Conservation (phyloP, 2,329 filamentous ascomycete species). For the Colletotrichum plurivorum region DNA sequence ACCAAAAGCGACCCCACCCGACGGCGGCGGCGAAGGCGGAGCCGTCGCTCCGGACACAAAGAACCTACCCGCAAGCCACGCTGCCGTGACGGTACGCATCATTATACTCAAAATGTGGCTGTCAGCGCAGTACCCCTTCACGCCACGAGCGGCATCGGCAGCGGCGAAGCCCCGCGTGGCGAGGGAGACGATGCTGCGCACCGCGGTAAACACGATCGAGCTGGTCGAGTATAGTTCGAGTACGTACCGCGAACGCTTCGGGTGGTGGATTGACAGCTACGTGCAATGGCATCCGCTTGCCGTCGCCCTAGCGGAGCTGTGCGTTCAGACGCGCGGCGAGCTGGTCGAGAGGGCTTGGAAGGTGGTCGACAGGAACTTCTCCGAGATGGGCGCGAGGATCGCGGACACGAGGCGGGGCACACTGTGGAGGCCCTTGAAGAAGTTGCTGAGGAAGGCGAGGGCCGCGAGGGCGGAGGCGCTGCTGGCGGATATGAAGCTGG, state of each 20-base stretch:
- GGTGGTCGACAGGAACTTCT: slow-evolving; percentile 61
- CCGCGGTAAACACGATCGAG: slow-evolving; percentile 63
- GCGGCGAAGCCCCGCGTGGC: slow-evolving; percentile 51
- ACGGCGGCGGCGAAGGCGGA: neutral
- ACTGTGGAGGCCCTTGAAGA: slow-evolving; percentile 68
- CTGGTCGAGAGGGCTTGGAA: slow-evolving; percentile 65
- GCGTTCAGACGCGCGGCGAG: slow-evolving; percentile 60
- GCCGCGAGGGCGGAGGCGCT: slow-evolving; percentile 53
- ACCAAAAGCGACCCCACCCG: slow-evolving; percentile 45
- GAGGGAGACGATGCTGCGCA: slow-evolving; percentile 60
- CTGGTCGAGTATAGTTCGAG: slow-evolving; percentile 51
- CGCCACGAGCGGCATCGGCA: slow-evolving; percentile 46
- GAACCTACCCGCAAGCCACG: slow-evolving; percentile 53
- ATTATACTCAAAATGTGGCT: slow-evolving; percentile 64
- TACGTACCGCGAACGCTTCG: slow-evolving; percentile 55
- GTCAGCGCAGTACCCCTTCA: slow-evolving; percentile 60
- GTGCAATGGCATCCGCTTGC: slow-evolving; percentile 70
- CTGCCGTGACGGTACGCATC: slow-evolving; percentile 56
- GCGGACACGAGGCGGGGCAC: slow-evolving; percentile 65
- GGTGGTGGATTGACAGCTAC: slow-evolving; percentile 65
- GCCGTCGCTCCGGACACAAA: slow-evolving; percentile 1
- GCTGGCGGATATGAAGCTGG: slow-evolving; percentile 45
- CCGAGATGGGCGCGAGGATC: slow-evolving; percentile 58
- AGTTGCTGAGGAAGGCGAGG: slow-evolving; percentile 65
- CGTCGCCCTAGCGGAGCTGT: slow-evolving; percentile 67